These are phyloP conservation scores for Aspergillus proliferans DNA, from an alignment of 2,329 filamentous ascomycete species.

Conservation along the genomic window DNA sequence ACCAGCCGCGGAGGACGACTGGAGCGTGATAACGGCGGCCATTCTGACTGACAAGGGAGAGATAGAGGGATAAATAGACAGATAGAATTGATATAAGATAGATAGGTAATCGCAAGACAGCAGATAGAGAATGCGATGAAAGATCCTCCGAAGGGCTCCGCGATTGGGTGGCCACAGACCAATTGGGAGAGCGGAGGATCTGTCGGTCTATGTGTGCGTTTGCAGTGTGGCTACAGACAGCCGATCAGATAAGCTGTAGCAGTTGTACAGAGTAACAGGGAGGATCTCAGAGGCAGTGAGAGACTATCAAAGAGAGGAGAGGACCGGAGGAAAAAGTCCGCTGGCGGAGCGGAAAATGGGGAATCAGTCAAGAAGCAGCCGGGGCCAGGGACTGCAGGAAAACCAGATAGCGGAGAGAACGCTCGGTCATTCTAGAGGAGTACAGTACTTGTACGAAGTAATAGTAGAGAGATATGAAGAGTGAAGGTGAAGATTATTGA, in stretches of 20 bases:
- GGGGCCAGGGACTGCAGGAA: slow-evolving; percentile 22
- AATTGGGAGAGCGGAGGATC: neutral
- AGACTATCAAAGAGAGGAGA: neutral
- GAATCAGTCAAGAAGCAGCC: neutral
- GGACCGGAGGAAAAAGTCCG: neutral
- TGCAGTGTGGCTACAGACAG: too few species aligned
- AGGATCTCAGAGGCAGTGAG: neutral
- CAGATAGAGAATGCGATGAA: slow-evolving; percentile 1
- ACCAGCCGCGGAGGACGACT: slow-evolving; percentile 30
- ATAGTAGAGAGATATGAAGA: neutral
- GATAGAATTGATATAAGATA: slow-evolving; percentile 14
- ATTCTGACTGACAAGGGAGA: slow-evolving; percentile 16
- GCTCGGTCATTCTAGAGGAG: slow-evolving; percentile 23
- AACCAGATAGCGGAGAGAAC: slow-evolving; percentile 22
- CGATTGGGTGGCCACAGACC: neutral
- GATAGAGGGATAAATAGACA: slow-evolving; percentile 6
- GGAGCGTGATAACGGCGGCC: slow-evolving; percentile 37
- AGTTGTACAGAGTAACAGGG: neutral
- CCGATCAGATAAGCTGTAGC: too few species aligned
- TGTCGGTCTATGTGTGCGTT: too few species aligned
- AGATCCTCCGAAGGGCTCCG: slow-evolving; percentile 3
- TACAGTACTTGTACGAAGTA: neutral
- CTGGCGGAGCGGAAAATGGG: neutral
- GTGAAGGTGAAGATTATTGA: too few species aligned
- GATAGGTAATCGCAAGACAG: slow-evolving; percentile 3